These are phyloP conservation scores for Mallotus repandus DNA, from an alignment of 441 rosid genomes.

Conservation along the genomic window DNA sequence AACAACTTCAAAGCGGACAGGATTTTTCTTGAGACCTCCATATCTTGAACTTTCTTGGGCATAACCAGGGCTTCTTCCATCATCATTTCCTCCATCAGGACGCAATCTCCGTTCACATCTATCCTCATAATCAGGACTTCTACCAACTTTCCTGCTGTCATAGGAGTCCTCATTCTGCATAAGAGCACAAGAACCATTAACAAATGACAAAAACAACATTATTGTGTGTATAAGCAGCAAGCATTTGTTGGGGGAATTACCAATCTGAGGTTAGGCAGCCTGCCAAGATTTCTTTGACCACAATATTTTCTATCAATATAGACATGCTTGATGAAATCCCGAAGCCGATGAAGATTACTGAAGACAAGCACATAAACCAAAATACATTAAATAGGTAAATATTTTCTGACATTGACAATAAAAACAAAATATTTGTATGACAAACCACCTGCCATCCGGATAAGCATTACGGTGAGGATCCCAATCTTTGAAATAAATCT, in stretches of 20 bases:
- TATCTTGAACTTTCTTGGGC: constrained; percentile 41
- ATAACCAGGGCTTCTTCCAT: constrained; percentile 50
- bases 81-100: constrained; percentile 44
- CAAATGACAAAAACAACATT: neutral
- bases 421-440: constrained; percentile 8
- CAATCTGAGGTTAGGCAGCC: constrained; percentile 44
- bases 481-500: constrained; percentile 70
- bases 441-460: constrained; percentile 78
- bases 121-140: constrained; percentile 43
- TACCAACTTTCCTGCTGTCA: constrained; percentile 39
- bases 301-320: constrained; percentile 71
- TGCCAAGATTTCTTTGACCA: constrained; percentile 45
- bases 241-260: constrained; percentile 30
- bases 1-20: constrained; percentile 75
- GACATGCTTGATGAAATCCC: constrained; percentile 81
- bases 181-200: constrained; percentile 12
- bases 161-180: constrained; percentile 45
- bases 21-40: constrained; percentile 48
- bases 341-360: constrained; percentile 73
- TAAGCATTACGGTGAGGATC: constrained; percentile 58
- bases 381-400: constrained; percentile 16
- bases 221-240: neutral
- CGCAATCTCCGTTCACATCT: constrained; percentile 31
- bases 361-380: constrained; percentile 25
- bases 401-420: constrained; percentile 12